These are phyloP conservation scores for Botrytis hyacinthi DNA, from an alignment of 2,329 filamentous ascomycete species.

Conservation along the genomic window DNA sequence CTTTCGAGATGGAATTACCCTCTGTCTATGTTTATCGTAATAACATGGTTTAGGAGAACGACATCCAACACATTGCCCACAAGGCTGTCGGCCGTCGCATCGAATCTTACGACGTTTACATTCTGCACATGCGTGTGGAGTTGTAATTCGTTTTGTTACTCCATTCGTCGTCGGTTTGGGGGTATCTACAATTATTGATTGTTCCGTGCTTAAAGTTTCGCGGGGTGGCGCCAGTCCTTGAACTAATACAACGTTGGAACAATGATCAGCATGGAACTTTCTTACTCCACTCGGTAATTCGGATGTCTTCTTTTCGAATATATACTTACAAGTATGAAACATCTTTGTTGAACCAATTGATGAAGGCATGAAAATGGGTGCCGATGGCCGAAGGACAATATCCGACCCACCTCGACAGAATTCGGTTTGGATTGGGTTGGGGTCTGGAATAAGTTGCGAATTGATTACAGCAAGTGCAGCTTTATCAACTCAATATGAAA, in stretches of 20 bases:
- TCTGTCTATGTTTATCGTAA: conserved; percentile 77
- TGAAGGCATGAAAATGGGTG: conserved; percentile 33
- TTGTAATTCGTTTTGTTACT: conserved; percentile 52
- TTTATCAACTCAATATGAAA: conserved; percentile 19
- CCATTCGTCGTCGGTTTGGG: conserved; percentile 40
- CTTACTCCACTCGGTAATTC: conserved; percentile 14
- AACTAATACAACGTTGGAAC: conserved; percentile 28
- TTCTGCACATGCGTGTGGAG: conserved; percentile 67
- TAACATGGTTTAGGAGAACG: conserved; percentile 75
- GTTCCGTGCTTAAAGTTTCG: conserved; percentile 28
- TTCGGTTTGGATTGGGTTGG: background rate
- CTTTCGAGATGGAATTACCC: conserved; percentile 76
- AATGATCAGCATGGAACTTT: conserved; percentile 17
- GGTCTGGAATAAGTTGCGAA: conserved; percentile 4
- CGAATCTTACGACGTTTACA: conserved; percentile 81
- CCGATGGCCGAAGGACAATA: conserved; percentile 15
- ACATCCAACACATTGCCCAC: conserved; percentile 79
- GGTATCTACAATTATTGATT: conserved; percentile 27
- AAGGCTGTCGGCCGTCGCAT: conserved; percentile 78
- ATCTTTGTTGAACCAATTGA: conserved; percentile 35
- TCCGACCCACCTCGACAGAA: conserved; percentile 1
- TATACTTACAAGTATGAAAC: conserved; percentile 39
- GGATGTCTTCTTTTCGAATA: background rate
- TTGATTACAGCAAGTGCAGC: conserved; percentile 14
- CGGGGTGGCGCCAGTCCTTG: conserved; percentile 38